Base-by-base conservation (phyloP, 2,329 filamentous ascomycete species). In the Colletotrichum musae region DNA sequence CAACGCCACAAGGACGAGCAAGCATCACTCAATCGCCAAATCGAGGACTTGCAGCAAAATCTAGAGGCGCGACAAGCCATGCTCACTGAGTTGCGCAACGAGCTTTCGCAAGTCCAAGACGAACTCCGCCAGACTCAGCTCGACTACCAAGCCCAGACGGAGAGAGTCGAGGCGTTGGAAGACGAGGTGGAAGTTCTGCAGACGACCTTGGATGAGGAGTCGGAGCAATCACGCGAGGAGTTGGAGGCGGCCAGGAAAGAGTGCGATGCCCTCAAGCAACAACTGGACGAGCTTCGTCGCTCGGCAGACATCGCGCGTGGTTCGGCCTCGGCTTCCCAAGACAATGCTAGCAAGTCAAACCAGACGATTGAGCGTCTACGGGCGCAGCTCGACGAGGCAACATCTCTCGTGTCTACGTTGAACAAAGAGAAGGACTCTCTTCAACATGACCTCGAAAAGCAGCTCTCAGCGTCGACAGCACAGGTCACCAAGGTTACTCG, bases 171-270 rank as follows among this genome's bases (percentile, higher is more conserved):
- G 66, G 86, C 86, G 7, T 78, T 95, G 21, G 92, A 95, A 76
- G 92, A 94, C 72, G 93, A 94, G 76, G 85, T 94, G n/a, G 90
- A 93, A 61, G 88, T 93, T 32, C 80, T 95, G 15, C 92, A 94
- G 77, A 84, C 86, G 24, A 88, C 86, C 45, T 79, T 91, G 51
- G 90, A 93, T 58, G 87, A 91, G 69, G 91, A 92, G 76, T 86
- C 87, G 51, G 88, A 91, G 72, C 86, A 88, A 68, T 86, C 87
- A 6, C 87, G 82, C 16, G 79, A 83, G 47, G 84, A 86, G 52
- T 75, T 87, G 10, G 75, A 80, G 58, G 79, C 80, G 52, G 80
- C 83, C 15, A 83, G 82, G 64, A 79, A 84, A 61, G 81, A 86
- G 72, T 84, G 83, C 62, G 80, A 83, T 45, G 74, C 78, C 18